Evolutionary conservation across 768 basidiomycete genomes (phyloP).

Genomic region (Calvatia gigantea): DNA sequence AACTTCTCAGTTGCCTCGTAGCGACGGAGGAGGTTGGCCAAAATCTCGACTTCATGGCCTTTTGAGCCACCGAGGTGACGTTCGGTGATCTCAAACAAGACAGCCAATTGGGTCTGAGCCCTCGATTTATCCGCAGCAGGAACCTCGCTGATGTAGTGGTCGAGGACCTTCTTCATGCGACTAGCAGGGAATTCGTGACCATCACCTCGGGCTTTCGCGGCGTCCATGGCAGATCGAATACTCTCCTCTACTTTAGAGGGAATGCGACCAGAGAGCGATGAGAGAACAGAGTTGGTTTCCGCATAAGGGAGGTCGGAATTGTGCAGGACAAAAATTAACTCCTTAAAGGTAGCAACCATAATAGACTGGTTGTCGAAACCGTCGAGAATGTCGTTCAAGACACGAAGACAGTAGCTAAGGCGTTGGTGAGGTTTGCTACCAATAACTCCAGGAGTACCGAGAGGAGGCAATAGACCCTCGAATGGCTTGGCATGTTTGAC

Average conservation of each 20-base stretch:
- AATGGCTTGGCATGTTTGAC: constrained; percentile 99
- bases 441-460: constrained; percentile 82
- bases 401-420: constrained; percentile 65
- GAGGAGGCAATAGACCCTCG: constrained; percentile 85
- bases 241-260: constrained; percentile 87
- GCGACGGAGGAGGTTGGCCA: constrained; percentile 71
- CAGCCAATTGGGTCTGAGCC: constrained; percentile 69
- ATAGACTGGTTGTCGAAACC: constrained; percentile 96
- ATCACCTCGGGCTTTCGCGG: constrained; percentile 68
- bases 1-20: constrained; percentile 88
- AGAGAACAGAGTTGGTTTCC: constrained; percentile 78
- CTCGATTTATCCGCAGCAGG: constrained; percentile 76
- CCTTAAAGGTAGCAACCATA: constrained; percentile 84
- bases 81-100: constrained; percentile 74
- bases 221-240: constrained; percentile 75
- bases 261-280: constrained; percentile 89
- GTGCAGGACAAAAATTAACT: constrained; percentile 77
- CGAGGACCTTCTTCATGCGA: constrained; percentile 82
- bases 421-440: constrained; percentile 91
- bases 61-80: constrained; percentile 81
- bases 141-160: constrained; percentile 81
- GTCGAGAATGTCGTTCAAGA: constrained; percentile 88
- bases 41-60: constrained; percentile 75
- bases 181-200: constrained; percentile 85
- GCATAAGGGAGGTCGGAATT: constrained; percentile 87